A percentile compares a stretch with the other conserved stretches of the same genome.
Conservation (phyloP, 2,329 filamentous ascomycete genomes). For the Alternaria arborescens region DNA sequence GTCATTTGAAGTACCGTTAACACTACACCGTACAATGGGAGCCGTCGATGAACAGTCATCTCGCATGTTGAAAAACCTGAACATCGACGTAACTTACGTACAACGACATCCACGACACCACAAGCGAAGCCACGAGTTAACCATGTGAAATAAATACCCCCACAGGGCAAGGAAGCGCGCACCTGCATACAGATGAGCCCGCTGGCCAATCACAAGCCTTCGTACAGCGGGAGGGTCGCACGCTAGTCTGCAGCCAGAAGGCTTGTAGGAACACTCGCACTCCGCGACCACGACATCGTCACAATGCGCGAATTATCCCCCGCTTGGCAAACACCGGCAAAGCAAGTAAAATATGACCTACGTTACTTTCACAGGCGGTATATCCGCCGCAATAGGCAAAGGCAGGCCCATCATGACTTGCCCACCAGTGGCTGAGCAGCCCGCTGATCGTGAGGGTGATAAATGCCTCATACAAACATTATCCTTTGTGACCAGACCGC, state of each 20-base stretch:
- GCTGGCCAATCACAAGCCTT: neutral
- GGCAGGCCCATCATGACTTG: neutral
- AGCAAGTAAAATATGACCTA: neutral
- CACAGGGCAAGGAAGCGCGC: neutral
- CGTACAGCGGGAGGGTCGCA: neutral
- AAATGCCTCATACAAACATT: slow-evolving; percentile 11
- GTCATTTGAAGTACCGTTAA: neutral
- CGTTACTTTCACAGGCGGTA: neutral
- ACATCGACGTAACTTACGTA: neutral
- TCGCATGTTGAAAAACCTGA: neutral
- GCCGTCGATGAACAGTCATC: neutral
- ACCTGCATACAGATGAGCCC: neutral
- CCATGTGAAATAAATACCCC: neutral
- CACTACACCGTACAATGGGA: neutral
- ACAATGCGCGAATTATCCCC: slow-evolving; percentile 5
- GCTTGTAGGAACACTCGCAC: neutral
- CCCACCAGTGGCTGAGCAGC: slow-evolving; percentile 3
- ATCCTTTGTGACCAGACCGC: neutral
- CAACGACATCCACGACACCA: neutral
- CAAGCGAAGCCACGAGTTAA: neutral
- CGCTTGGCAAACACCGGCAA: slow-evolving; percentile 1
- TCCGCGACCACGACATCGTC: neutral
- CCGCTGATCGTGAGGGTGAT: neutral
- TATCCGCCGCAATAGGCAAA: neutral
- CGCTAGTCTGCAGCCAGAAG: slow-evolving; percentile 4